Evolutionary conservation across 106 monocot genomes (phyloP).

Genomic region (Allium sativum): DNA sequence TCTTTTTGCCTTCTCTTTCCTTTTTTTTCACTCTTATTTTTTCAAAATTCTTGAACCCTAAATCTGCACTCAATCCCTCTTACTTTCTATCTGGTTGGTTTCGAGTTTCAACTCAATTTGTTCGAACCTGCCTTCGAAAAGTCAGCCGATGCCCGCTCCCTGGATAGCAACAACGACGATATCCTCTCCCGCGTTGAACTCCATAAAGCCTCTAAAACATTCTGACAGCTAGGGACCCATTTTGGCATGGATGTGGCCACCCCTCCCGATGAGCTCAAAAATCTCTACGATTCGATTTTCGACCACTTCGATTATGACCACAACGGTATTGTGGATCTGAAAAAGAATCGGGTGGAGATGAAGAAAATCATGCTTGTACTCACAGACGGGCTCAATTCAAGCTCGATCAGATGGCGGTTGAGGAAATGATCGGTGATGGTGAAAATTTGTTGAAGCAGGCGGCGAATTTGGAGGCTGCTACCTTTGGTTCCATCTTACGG

Average conservation of each 20-base stretch:
- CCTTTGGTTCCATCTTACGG: too few species aligned
- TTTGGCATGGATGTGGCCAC: constrained; percentile 53
- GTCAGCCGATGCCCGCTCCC: constrained; percentile 33
- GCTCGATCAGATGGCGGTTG: constrained; percentile 51
- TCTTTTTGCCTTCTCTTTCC: too few species aligned
- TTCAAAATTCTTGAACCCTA: too few species aligned
- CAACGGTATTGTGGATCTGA: constrained; percentile 45
- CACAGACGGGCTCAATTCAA: constrained; percentile 46
- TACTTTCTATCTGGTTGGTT: too few species aligned
- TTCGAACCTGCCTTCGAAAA: constrained; percentile 31
- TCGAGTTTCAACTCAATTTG: too few species aligned
- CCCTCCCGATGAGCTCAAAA: constrained; percentile 38
- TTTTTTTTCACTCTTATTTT: too few species aligned
- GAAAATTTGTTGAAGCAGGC: constrained; percentile 41
- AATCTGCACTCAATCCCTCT: too few species aligned
- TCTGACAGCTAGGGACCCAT: constrained; percentile 43
- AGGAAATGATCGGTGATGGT: constrained; percentile 23
- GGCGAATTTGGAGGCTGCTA: constrained; percentile 63
- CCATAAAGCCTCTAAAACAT: constrained; percentile 49
- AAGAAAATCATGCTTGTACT: constrained; percentile 48
- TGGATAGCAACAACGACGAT: constrained; percentile 60
- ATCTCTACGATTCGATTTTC: constrained; percentile 82
- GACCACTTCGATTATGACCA: constrained; percentile 48
- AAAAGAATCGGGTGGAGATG: constrained; percentile 44
- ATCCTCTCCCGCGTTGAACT: constrained; percentile 63